Base-by-base conservation (phyloP, 352 stramenopile genomes). In the Pythium brassicae region DNA sequence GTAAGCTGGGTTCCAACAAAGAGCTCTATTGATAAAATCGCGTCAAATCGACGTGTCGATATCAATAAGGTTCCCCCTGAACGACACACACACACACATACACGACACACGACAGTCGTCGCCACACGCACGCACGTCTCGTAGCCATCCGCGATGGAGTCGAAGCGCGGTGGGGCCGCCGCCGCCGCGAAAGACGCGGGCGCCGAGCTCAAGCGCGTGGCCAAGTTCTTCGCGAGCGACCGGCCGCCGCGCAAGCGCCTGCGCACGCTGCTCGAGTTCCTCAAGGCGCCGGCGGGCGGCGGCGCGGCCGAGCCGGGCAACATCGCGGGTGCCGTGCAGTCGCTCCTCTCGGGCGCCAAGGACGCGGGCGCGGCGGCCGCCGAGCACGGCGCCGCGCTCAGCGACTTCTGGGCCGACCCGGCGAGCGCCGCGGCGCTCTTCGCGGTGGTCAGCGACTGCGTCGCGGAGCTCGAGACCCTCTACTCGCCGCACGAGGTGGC, bases 201-300 rank as follows among this genome's bases (percentile, higher is more conserved):
- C 14, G 63, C 59, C 40, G 83, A 90, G 44, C 67, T 87, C 39
- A 92, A 93, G 75, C 83, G 84, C 11, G 76, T 95, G 35, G 78
- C 77, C 55, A 92, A 92, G 68, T 95, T 95, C 78, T 95, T 85
- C 58, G 78, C 82, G 23, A 62, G 83, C 35, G 86, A 94, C 62
- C 80, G 85, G 1, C 82, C 84, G 26, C 83, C 83, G 26, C 83
- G 86, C 53, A 95, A 95, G 72, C 83, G 86, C 8, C 67, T 95
- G 59, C 80, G 78, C 55, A 93, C 78, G 39, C 60, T 92, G 52
- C 65, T 95, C 53, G 86, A 95, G 57, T 95, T 91, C 63, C 71
- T 95, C 29, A 90, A 91, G 69, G 78, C 72, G 23, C 63, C 75
- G 0, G 67, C 61, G 8, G 63, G 62, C 44, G 58, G 56, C 43